phyloP scores from a whole-genome alignment of 352 stramenopile species.

The Detonula confervacea region DNA sequence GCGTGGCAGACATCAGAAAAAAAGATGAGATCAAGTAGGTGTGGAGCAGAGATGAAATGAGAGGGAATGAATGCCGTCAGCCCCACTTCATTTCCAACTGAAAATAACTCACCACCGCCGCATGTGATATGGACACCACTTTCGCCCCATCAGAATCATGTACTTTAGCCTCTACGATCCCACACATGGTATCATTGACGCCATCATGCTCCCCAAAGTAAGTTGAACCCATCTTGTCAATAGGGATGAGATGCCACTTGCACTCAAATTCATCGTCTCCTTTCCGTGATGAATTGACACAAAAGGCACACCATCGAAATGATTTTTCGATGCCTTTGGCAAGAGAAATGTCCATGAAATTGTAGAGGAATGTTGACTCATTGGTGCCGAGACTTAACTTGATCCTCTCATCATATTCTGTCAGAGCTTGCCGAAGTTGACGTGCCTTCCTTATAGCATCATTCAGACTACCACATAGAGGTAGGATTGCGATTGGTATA shows the following conservation, averaged over 20 bases:
- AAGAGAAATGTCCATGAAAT: conserved; percentile 27
- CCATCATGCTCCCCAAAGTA: conserved; percentile 54
- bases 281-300: conserved; percentile 24
- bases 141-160: conserved; percentile 35
- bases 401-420: conserved; percentile 6
- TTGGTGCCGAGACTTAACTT: conserved; percentile 19
- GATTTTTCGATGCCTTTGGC: conserved; percentile 11
- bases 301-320: conserved; percentile 35
- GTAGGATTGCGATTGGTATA: conserved; percentile 38
- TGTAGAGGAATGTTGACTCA: conserved; percentile 41
- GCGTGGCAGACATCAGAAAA: too few relatives aligned
- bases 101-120: too few relatives aligned
- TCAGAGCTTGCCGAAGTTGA: conserved; percentile 16
- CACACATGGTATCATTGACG: conserved; percentile 36
- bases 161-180: conserved; percentile 45
- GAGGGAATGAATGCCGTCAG: too few relatives aligned
- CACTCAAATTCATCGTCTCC: conserved; percentile 7
- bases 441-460: conserved; percentile 31
- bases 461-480: conserved; percentile 24
- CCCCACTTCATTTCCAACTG: too few relatives aligned
- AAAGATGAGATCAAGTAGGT: too few relatives aligned
- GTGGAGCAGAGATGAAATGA: too few relatives aligned
- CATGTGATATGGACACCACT: conserved; percentile 46
- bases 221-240: conserved; percentile 17
- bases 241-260: conserved; percentile 47